These are phyloP conservation scores for Pyrenochaeta sp. DNA, from an alignment of 2,329 filamentous ascomycete genomes.

Conservation along the genomic window DNA sequence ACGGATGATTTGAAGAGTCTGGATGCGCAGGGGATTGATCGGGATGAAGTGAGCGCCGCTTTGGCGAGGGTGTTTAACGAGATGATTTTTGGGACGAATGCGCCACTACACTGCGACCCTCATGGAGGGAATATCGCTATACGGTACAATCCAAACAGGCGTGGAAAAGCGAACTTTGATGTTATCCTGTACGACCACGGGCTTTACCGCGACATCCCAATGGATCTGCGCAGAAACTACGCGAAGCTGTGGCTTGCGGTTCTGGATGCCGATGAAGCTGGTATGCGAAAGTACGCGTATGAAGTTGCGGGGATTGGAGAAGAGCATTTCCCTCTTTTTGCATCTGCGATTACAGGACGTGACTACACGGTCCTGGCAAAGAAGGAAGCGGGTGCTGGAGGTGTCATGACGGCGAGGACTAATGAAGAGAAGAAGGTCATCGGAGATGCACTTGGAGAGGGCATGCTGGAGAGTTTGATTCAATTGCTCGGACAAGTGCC, in stretches of 20 bases:
- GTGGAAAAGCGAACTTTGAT: conserved; percentile 80
- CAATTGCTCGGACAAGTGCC: conserved; percentile 89
- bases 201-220: conserved; percentile 90
- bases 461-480: conserved; percentile 87
- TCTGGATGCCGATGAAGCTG: conserved; percentile 83
- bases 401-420: conserved; percentile 67
- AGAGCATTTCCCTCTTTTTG: conserved; percentile 92
- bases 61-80: conserved; percentile 96
- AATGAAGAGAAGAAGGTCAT: conserved; percentile 86
- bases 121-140: conserved; percentile 97
- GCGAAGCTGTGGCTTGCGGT: conserved; percentile 98
- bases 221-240: conserved; percentile 80
- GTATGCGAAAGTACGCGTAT: conserved; percentile 87
- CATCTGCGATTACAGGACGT: conserved; percentile 92
- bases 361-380: conserved; percentile 80
- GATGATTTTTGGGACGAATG: conserved; percentile 94
- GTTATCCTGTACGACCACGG: conserved; percentile 97
- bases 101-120: conserved; percentile 94
- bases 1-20: conserved; percentile 90
- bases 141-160: conserved; percentile 72
- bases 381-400: conserved; percentile 44
- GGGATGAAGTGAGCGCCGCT: conserved; percentile 93
- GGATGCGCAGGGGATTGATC: conserved; percentile 85
- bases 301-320: conserved; percentile 90
- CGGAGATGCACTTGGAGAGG: conserved; percentile 82